Evolutionary conservation across 352 stramenopile species (phyloP).

Genomic region (Ophiocytium majus): DNA sequence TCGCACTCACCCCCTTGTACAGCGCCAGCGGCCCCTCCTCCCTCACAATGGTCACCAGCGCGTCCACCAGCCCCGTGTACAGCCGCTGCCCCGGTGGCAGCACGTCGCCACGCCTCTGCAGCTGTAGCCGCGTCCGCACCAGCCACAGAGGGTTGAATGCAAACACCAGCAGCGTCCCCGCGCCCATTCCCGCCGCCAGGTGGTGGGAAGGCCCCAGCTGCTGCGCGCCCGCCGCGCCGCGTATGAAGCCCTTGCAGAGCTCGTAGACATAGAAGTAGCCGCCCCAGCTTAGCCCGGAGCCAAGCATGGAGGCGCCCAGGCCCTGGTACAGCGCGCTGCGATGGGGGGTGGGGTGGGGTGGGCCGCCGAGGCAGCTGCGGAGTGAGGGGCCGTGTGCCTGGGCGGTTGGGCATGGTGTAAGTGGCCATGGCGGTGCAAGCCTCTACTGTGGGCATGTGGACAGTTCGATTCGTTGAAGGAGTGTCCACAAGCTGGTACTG

Average conservation of each 20-base stretch:
- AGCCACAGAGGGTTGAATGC: constrained; percentile 98
- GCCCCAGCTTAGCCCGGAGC: constrained; percentile 89
- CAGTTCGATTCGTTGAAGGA: too few relatives aligned
- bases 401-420: too few relatives aligned
- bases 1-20: constrained; percentile 87
- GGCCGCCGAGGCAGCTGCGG: too few relatives aligned
- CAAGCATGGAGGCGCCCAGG: constrained; percentile 89
- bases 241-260: constrained; percentile 71
- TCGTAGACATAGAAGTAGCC: constrained; percentile 99
- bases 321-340: constrained; percentile 84
- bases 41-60: constrained; percentile 84
- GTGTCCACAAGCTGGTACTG: too few relatives aligned
- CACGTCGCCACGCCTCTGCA: constrained; percentile 63
- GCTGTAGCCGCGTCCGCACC: constrained; percentile 94
- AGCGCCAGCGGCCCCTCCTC: constrained; percentile 87
- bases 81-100: constrained; percentile 7
- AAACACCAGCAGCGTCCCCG: constrained; percentile 83
- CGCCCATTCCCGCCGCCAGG: constrained; percentile 65
- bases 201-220: constrained; percentile 65
- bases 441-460: too few relatives aligned
- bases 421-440: too few relatives aligned
- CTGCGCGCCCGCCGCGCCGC: constrained; percentile 14
- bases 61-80: constrained; percentile 66
- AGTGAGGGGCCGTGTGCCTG: too few relatives aligned
- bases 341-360: too few relatives aligned